Conservation (phyloP, 176 grass and related monocot genomes). For the Rhynchospora pubera region DNA sequence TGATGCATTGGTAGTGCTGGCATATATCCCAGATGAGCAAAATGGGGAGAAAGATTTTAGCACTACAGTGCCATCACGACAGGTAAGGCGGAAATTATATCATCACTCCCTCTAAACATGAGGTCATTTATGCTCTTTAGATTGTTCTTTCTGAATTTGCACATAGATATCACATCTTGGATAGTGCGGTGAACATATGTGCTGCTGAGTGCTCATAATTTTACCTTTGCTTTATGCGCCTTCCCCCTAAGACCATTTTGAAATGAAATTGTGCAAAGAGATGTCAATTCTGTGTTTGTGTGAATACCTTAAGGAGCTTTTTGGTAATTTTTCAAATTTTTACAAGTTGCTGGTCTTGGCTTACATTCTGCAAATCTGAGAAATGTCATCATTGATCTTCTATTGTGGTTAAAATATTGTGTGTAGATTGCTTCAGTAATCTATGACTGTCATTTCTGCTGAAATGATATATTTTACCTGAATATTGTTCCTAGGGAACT, state of each 20-base stretch:
- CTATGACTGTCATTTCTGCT: neutral
- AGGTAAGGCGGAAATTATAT: conserved; percentile 44
- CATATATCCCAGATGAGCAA: conserved; percentile 81
- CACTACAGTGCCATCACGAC: conserved; percentile 44
- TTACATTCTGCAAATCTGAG: neutral
- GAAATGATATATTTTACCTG: conserved; percentile 20
- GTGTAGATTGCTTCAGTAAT: neutral
- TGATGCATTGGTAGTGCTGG: conserved; percentile 82
- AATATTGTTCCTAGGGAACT: conserved; percentile 53
- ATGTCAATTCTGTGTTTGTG: neutral
- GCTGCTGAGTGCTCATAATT: neutral
- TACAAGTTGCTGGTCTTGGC: neutral
- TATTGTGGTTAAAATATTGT: neutral
- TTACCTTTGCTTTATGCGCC: neutral
- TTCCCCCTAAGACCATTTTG: neutral
- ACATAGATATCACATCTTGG: neutral
- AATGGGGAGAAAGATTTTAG: conserved; percentile 52
- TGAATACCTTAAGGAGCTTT: neutral
- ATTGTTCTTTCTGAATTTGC: neutral
- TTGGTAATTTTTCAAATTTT: neutral
- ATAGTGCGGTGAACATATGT: neutral
- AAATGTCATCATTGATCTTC: neutral
- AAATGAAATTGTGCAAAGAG: neutral
- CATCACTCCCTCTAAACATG: neutral
- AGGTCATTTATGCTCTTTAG: neutral